Percentiles rank a stretch among this genome's conserved stretches.
Evolutionary conservation across 2,329 filamentous ascomycete species (phyloP).

Genomic region (Endothia cerciana): DNA sequence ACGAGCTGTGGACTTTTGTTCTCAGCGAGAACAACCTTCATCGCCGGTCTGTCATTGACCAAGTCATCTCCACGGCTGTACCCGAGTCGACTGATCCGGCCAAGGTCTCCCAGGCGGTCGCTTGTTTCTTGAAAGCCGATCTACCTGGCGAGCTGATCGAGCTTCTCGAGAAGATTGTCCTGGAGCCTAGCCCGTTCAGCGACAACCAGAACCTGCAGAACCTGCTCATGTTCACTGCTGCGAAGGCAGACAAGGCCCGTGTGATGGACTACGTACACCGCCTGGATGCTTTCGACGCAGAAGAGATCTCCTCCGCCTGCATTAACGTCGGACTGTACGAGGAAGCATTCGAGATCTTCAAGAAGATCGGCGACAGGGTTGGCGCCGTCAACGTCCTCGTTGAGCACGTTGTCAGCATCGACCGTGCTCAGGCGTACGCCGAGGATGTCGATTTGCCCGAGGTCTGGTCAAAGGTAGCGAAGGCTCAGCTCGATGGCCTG

Average conservation of each 20-base stretch:
- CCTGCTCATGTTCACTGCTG: slow-evolving; percentile 91
- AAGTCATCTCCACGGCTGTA: slow-evolving; percentile 94
- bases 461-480: slow-evolving; percentile 98
- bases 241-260: slow-evolving; percentile 92
- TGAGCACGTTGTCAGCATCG: slow-evolving; percentile 96
- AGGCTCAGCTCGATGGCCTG: slow-evolving; percentile 95
- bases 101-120: slow-evolving; percentile 92
- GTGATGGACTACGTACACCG: slow-evolving; percentile 97
- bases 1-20: slow-evolving; percentile 93
- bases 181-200: slow-evolving; percentile 99
- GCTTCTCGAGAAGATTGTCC: slow-evolving; percentile 96
- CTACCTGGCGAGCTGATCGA: slow-evolving; percentile 94
- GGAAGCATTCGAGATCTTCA: slow-evolving; percentile 97
- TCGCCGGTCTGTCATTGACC: slow-evolving; percentile 89
- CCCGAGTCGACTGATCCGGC: slow-evolving; percentile 90
- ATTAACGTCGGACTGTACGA: slow-evolving; percentile 94
- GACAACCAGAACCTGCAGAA: slow-evolving; percentile 98
- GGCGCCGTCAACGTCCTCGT: slow-evolving; percentile 90
- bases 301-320: slow-evolving; percentile 90
- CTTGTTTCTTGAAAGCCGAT: slow-evolving; percentile 89
- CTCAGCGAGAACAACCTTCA: slow-evolving; percentile 95
- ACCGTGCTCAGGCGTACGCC: slow-evolving; percentile 92
- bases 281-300: slow-evolving; percentile 84
- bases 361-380: slow-evolving; percentile 90
- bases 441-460: slow-evolving; percentile 92